Conservation (phyloP, 495 filamentous ascomycete species). For the Podospora pseudopauciseta region DNA sequence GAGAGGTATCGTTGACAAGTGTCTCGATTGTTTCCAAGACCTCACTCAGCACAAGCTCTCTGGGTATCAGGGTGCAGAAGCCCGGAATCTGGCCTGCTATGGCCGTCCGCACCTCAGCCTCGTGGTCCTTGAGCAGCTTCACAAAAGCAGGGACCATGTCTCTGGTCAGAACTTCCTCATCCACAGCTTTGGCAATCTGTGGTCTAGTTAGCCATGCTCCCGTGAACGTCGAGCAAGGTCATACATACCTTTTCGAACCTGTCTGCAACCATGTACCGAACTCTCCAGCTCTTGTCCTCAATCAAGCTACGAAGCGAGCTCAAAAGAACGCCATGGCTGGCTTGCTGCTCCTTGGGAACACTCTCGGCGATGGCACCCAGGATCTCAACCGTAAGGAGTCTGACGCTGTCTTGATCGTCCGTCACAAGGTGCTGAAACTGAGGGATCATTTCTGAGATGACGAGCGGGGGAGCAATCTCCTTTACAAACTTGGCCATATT, state of each 20-base stretch:
- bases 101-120: slow-evolving; percentile 95
- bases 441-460: slow-evolving; percentile 98
- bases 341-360: slow-evolving; percentile 95
- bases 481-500: slow-evolving; percentile 97
- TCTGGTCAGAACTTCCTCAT: slow-evolving; percentile 90
- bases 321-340: slow-evolving; percentile 88
- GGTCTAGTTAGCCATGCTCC: background rate
- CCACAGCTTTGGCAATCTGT: slow-evolving; percentile 95
- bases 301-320: slow-evolving; percentile 87
- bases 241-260: slow-evolving; percentile 85
- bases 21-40: slow-evolving; percentile 97
- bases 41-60: slow-evolving; percentile 84
- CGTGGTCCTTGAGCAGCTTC: slow-evolving; percentile 93
- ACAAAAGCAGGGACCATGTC: slow-evolving; percentile 97
- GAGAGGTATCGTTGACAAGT: slow-evolving; percentile 89
- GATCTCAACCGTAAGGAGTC: slow-evolving; percentile 92
- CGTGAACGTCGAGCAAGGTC: slow-evolving; percentile 7
- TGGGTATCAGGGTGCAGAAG: slow-evolving; percentile 85
- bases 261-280: slow-evolving; percentile 98
- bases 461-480: slow-evolving; percentile 82
- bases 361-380: slow-evolving; percentile 95
- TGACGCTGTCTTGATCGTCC: slow-evolving; percentile 96
- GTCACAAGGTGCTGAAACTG: slow-evolving; percentile 93
- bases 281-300: slow-evolving; percentile 98
- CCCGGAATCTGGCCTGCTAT: slow-evolving; percentile 97